phyloP scores from a whole-genome alignment of 192 early-diverging fungal genomes.

The Coemansia sp. region DNA sequence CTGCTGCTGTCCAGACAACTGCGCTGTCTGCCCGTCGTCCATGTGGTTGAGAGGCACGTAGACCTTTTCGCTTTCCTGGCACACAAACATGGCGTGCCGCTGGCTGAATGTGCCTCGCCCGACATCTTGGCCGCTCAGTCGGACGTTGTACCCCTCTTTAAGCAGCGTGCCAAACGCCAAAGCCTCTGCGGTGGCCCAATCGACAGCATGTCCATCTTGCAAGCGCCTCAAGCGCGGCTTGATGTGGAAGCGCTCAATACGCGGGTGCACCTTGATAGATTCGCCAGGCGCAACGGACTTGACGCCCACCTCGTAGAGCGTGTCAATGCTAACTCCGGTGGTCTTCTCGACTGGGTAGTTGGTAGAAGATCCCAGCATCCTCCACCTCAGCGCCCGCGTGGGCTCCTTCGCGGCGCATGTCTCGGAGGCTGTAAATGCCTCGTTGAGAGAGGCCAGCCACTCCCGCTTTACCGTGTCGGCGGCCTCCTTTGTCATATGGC shows the following conservation, averaged over 20 bases:
- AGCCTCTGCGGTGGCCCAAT: conserved; percentile 97
- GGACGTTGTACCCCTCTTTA: conserved; percentile 82
- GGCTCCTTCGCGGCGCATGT: conserved; percentile 36
- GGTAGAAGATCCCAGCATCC: neutral
- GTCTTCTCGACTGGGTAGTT: conserved; percentile 26
- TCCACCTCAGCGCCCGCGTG: conserved; percentile 18
- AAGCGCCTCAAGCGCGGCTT: conserved; percentile 76
- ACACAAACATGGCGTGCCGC: conserved; percentile 95
- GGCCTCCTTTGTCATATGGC: conserved; percentile 19
- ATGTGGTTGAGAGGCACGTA: conserved; percentile 85
- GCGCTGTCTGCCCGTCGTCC: conserved; percentile 17
- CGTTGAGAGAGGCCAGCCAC: conserved; percentile 32
- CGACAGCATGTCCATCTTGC: conserved; percentile 71
- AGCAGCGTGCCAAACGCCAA: conserved; percentile 90
- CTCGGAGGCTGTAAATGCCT: conserved; percentile 25
- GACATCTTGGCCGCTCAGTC: conserved; percentile 97
- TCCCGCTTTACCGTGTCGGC: conserved; percentile 17
- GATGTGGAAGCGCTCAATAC: conserved; percentile 91
- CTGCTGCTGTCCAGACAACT: conserved; percentile 21
- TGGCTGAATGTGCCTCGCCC: conserved; percentile 98
- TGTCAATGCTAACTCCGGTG: conserved; percentile 66
- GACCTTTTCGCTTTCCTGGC: conserved; percentile 83
- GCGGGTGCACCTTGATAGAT: conserved; percentile 75
- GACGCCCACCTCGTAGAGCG: conserved; percentile 70
- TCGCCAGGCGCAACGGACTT: conserved; percentile 71